A percentile compares a stretch with the other conserved stretches of the same genome.
phyloP scores from a whole-genome alignment of 371 early-diverging fungal species.

The Rhizopus delemar region DNA sequence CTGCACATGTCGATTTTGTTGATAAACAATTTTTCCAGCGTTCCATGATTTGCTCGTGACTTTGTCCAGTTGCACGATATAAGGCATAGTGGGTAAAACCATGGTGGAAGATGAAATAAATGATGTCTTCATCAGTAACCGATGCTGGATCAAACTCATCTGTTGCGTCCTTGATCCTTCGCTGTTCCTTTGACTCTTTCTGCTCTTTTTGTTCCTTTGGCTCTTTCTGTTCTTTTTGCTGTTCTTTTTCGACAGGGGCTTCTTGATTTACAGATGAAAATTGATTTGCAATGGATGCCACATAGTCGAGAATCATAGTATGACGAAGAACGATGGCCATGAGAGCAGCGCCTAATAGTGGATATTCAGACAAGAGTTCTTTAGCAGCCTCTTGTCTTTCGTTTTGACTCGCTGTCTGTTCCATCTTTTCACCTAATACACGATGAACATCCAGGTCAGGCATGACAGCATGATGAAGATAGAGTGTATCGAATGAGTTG shows the following conservation, averaged over 20 bases:
- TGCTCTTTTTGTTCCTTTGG: background rate
- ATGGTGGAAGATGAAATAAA: constrained; percentile 4
- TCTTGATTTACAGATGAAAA: background rate
- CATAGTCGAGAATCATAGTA: constrained; percentile 27
- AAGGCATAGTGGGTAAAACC: constrained; percentile 6
- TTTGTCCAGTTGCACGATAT: constrained; percentile 12
- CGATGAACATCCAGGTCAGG: constrained; percentile 29
- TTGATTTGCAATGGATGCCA: constrained; percentile 18
- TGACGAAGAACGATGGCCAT: constrained; percentile 36
- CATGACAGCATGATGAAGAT: constrained; percentile 24
- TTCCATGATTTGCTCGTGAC: constrained; percentile 10
- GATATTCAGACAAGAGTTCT: constrained; percentile 21
- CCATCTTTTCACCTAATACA: constrained; percentile 14
- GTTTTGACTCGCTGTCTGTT: background rate
- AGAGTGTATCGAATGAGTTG: constrained; percentile 13
- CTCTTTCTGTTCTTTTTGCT: background rate
- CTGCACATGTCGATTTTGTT: background rate
- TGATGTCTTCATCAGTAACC: background rate
- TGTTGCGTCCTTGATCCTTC: background rate
- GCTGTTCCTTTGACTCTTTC: background rate
- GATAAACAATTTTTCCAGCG: background rate
- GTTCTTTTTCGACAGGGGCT: background rate
- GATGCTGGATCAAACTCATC: background rate
- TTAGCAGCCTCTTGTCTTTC: constrained; percentile 3
- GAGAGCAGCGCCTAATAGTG: constrained; percentile 33